Evolutionary conservation across 495 filamentous ascomycete genomes (phyloP).

Genomic region (Penicillium coffeae): DNA sequence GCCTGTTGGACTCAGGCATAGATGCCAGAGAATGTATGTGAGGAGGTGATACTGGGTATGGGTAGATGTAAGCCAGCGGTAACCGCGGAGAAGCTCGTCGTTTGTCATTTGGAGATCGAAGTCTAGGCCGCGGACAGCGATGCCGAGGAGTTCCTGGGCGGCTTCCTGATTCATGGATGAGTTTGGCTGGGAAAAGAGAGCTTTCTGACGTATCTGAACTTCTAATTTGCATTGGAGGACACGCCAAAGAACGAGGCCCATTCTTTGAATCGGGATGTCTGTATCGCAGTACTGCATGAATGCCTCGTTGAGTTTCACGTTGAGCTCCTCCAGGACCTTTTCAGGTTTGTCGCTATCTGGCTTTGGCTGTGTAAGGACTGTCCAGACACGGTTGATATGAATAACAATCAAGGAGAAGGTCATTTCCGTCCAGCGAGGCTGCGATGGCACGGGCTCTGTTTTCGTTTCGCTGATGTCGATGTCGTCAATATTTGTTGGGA

Average conservation of each 20-base stretch:
- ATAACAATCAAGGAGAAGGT: slow-evolving; percentile 30
- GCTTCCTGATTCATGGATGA: slow-evolving; percentile 1
- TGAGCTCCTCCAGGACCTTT: slow-evolving; percentile 17
- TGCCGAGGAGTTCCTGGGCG: slow-evolving; percentile 11
- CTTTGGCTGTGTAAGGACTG: slow-evolving; percentile 1
- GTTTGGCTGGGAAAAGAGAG: slow-evolving; percentile 11
- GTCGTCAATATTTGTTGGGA: slow-evolving; percentile 32
- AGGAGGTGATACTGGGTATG: slow-evolving; percentile 29
- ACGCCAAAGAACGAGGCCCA: slow-evolving; percentile 20
- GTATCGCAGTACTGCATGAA: slow-evolving; percentile 25
- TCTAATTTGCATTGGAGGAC: slow-evolving; percentile 23
- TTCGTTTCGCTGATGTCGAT: slow-evolving; percentile 9
- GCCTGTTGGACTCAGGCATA: slow-evolving; percentile 18
- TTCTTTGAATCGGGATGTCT: slow-evolving; percentile 32
- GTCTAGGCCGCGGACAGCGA: slow-evolving; percentile 20
- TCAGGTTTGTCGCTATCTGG: slow-evolving; percentile 12
- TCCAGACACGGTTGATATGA: slow-evolving; percentile 23
- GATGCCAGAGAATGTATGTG: slow-evolving; percentile 30
- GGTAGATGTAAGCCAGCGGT: slow-evolving; percentile 25
- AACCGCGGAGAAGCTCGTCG: slow-evolving; percentile 27
- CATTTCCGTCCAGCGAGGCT: slow-evolving; percentile 26
- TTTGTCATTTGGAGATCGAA: slow-evolving; percentile 15
- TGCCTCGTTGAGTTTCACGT: slow-evolving; percentile 11
- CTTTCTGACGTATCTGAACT: slow-evolving; percentile 24
- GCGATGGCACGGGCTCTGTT: slow-evolving; percentile 1